A percentile compares a stretch with the other conserved stretches of the same genome.
These are phyloP conservation scores for Mitragyna speciosa DNA, from an alignment of 257 asterid genomes.

Conservation along the genomic window DNA sequence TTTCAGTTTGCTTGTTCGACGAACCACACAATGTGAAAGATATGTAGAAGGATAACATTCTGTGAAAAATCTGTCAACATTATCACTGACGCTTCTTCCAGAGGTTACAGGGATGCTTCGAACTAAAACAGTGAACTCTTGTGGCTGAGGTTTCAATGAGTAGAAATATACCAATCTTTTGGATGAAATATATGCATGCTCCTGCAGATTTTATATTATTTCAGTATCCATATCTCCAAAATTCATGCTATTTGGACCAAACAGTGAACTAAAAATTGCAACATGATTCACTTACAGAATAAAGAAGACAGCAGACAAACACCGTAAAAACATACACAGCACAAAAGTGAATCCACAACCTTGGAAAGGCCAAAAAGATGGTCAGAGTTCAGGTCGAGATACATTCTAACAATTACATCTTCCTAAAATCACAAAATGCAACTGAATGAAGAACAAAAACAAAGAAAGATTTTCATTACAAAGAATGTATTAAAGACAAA, in stretches of 20 bases:
- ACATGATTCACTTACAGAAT: constrained; percentile 63
- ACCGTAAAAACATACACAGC: constrained; percentile 87
- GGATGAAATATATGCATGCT: constrained; percentile 70
- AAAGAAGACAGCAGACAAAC: constrained; percentile 93
- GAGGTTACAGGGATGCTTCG: constrained; percentile 78
- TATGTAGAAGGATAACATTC: constrained; percentile 79
- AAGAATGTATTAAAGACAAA: neutral
- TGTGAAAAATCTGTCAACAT: constrained; percentile 72
- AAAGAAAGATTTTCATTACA: too few species aligned
- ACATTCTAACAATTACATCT: neutral
- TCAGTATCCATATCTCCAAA: constrained; percentile 11
- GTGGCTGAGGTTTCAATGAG: constrained; percentile 73
- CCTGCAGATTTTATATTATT: constrained; percentile 55
- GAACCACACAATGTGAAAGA: constrained; percentile 84
- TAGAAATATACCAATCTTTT: constrained; percentile 68
- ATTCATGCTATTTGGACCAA: constrained; percentile 12
- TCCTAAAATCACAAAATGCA: neutral
- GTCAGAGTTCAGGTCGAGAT: constrained; percentile 17
- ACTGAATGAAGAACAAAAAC: neutral
- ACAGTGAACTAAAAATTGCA: constrained; percentile 7
- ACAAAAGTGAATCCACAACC: constrained; percentile 97
- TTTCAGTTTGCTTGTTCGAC: constrained; percentile 70
- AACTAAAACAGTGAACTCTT: constrained; percentile 80
- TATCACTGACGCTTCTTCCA: constrained; percentile 65
- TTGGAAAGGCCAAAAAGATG: constrained; percentile 40